Evolutionary conservation across 164 flowering plant species (phyloP), one percentile per base, ranked within the genome.

Genomic region (Vitis labrusca): DNA sequence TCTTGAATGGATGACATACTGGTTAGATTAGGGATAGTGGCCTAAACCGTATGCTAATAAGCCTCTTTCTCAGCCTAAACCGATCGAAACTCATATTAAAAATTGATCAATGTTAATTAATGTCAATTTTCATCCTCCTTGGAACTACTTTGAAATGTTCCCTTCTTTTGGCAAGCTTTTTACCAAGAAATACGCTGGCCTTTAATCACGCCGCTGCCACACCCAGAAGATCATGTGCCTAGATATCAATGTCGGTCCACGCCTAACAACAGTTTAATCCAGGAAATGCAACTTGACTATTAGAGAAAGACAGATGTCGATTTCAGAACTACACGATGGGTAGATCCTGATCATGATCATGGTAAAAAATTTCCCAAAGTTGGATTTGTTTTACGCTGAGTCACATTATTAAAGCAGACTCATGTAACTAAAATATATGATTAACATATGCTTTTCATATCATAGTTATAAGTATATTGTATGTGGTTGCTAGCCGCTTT

Each of bases 351-450:
- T 59, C 61, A 27, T 59, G 29, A 59, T 59, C 61, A 59, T 59
- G 8, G 29, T 59, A 23, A 23, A 59, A 59, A 10, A 59, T 8
- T 8, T 27, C 57, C 51, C 27, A 37, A 37, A 37, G 44, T 37
- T 37, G 44, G 44, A 3, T 19, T 27, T 27, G 58, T 48, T 57
- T 48, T 3, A 2, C n/a, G 10, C 44, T 15, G 14, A 11, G 11
- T 47, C 15, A 13, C 65, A 69, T 69, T 50, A 69, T 61, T 69
- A 60, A 60, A 61, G 59, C 72, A 30, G 52, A 27, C n/a, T 51
- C 62, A 17, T 11, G 9, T 17, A 2, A 47, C 19, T 53, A 50
- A 70, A 37, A 37, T 37, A 37, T 37, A 32, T 32, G 44, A 44
- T 70, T 10, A 23, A 59, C 37, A 63, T 64, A 12, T 69, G 60